Conservation (phyloP, 2,329 filamentous ascomycete genomes). For the Nothomitra cinnamomea region DNA sequence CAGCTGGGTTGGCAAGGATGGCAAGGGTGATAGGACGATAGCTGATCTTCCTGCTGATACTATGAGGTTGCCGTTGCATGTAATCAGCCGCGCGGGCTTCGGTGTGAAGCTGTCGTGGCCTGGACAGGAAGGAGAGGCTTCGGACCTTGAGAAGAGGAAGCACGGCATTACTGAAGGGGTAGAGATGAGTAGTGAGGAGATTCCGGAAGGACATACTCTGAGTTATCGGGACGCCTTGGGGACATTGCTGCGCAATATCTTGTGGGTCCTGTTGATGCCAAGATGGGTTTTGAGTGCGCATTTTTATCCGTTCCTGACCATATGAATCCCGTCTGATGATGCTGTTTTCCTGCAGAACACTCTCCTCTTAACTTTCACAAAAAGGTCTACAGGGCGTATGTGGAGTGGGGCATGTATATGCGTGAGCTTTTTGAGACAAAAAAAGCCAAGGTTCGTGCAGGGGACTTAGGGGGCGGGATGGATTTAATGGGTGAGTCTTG, state of each 20-base stretch:
- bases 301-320: slow-evolving; percentile 6
- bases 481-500: slow-evolving; percentile 32
- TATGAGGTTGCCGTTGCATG: slow-evolving; percentile 42
- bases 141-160: slow-evolving; percentile 10
- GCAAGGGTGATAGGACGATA: slow-evolving; percentile 29
- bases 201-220: slow-evolving; percentile 38
- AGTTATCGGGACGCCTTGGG: slow-evolving; percentile 48
- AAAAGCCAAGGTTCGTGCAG: slow-evolving; percentile 26
- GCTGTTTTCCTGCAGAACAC: slow-evolving; percentile 17
- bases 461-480: slow-evolving; percentile 27
- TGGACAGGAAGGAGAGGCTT: slow-evolving; percentile 31
- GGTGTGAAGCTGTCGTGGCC: slow-evolving; percentile 43
- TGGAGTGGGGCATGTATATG: slow-evolving; percentile 54
- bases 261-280: slow-evolving; percentile 44
- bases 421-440: slow-evolving; percentile 49
- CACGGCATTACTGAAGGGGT: neutral
- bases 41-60: slow-evolving; percentile 43
- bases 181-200: neutral
- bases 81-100: slow-evolving; percentile 56
- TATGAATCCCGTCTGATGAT: neutral
- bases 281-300: slow-evolving; percentile 34
- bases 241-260: slow-evolving; percentile 43
- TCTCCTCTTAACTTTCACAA: slow-evolving; percentile 36
- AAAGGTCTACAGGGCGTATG: slow-evolving; percentile 35
- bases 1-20: slow-evolving; percentile 30